Conservation (phyloP, 1,139 yeast species). For the Geotrichum fermentans region DNA sequence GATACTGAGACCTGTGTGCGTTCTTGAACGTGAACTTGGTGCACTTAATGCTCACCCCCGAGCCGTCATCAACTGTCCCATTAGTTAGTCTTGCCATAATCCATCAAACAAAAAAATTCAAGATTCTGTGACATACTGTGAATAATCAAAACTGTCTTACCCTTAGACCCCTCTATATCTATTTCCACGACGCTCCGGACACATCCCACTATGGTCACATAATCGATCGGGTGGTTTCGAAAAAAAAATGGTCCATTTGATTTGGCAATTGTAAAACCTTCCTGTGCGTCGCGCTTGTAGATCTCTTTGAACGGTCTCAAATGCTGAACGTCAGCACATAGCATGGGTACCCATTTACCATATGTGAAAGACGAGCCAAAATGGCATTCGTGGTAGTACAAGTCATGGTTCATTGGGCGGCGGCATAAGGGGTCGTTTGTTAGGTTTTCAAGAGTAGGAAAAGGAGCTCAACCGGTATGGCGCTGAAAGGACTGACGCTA, state of each 20-base stretch:
- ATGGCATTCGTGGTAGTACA: slow-evolving; percentile 20
- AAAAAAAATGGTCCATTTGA: slow-evolving; percentile 26
- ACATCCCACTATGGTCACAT: slow-evolving; percentile 27
- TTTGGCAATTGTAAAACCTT: slow-evolving; percentile 8
- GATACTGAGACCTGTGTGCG: slow-evolving; percentile 1
- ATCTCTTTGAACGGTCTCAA: slow-evolving; percentile 20
- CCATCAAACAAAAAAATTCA: slow-evolving; percentile 9
- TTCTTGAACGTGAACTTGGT: slow-evolving; percentile 14
- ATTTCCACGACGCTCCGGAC: slow-evolving; percentile 17
- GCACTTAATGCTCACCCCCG: slow-evolving; percentile 13
- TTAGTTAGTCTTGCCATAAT: neutral
- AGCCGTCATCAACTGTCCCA: slow-evolving; percentile 13
- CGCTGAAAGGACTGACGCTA: too few species aligned
- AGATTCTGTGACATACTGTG: slow-evolving; percentile 7
- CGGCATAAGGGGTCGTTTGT: too few species aligned
- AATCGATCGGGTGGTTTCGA: slow-evolving; percentile 32
- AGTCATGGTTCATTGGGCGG: slow-evolving; percentile 6
- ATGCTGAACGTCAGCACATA: slow-evolving; percentile 22
- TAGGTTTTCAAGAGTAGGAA: too few species aligned
- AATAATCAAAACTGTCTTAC: slow-evolving; percentile 4
- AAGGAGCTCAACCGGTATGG: too few species aligned
- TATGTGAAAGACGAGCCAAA: slow-evolving; percentile 24
- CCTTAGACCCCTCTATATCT: slow-evolving; percentile 16
- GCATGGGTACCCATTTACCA: slow-evolving; percentile 28
- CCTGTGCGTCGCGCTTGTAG: slow-evolving; percentile 18